Conservation (phyloP, 2,329 filamentous ascomycete species). For the Hypoxylon sp. region DNA sequence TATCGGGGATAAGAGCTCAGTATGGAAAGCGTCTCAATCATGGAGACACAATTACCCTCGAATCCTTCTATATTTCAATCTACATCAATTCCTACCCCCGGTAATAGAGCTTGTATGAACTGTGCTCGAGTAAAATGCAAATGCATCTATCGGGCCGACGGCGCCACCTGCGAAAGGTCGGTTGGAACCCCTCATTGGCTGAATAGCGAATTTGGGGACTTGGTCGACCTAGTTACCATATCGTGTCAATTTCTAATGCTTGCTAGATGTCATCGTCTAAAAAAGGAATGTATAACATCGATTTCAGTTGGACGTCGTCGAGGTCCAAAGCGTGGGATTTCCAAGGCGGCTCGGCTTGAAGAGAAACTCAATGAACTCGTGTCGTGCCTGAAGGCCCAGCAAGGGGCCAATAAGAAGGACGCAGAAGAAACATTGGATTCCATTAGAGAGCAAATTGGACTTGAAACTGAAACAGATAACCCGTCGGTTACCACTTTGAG, state of each 20-base stretch:
- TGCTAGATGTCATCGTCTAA: constrained; percentile 60
- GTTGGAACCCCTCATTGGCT: constrained; percentile 16
- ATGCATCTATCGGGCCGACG: constrained; percentile 60
- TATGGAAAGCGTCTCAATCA: constrained; percentile 6
- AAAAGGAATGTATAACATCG: constrained; percentile 64
- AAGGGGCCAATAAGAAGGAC: constrained; percentile 2
- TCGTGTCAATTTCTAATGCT: constrained; percentile 28
- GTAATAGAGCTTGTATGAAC: constrained; percentile 60
- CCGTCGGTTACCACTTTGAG: constrained; percentile 10
- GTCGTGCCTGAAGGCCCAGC: constrained; percentile 28
- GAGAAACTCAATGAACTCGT: constrained; percentile 42
- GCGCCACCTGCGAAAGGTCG: constrained; percentile 54
- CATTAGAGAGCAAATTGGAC: constrained; percentile 10
- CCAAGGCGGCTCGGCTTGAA: constrained; percentile 37
- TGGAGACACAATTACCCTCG: constrained; percentile 11
- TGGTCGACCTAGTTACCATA: neutral
- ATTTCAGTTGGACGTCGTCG: constrained; percentile 52
- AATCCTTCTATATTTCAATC: constrained; percentile 16
- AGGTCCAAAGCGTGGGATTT: constrained; percentile 23
- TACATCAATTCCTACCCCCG: constrained; percentile 9
- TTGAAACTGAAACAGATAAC: constrained; percentile 13
- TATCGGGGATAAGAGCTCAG: neutral
- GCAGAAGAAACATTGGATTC: constrained; percentile 4
- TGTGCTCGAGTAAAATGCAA: constrained; percentile 66
- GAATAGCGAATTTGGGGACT: too few species aligned